Base-by-base conservation (phyloP, 2,329 filamentous ascomycete species). In the Aspergillus hortae region DNA sequence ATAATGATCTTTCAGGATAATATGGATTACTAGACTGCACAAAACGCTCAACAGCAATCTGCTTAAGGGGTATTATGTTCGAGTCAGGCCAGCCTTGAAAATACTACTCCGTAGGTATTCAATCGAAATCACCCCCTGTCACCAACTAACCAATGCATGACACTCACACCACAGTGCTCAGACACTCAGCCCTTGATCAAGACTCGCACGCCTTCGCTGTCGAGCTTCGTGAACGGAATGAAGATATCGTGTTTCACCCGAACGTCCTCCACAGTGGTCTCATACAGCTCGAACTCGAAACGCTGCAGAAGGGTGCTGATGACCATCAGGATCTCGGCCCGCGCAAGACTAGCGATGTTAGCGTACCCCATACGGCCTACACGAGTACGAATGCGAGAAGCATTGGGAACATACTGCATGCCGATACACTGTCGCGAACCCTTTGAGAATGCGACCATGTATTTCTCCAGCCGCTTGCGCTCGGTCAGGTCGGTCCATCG, bases 361-460 rank as follows among this genome's bases (percentile, higher is more conserved):
- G 14, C 42, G 27, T 44, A 30, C 27, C 54, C 46, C 49, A 33
- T 41, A n/a, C 23, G 23, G 6, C 23, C 23, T 23, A 23, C 6
- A 23, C 23, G 6, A 23, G 6, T 23, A 23, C 4, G 23, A 12
- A 38, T 15, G 7, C 23, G 33, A 14, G 38, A 44, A 6, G 41
- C 10, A 10, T 10, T 15, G 7, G 7, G 32, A 35, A 48, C 55
- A 11, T 58, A 67, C 65, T 78, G 74, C 42, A 75, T 74, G 14
- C 77, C 77, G 11, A 76, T 64, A 53, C 77, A 80, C 60, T 72
- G 71, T 19, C 77, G 63, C 3, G 67, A 71, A 0, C 77, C 77
- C 35, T 65, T 68, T 32, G 64, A 65, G 49, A 77, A 77, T 0
- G 67, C 53, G 6, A 75, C 64, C 25, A 75, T 53, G 48, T 71